Evolutionary conservation across 2,329 filamentous ascomycete genomes (phyloP).

Genomic region (Paraphoma sp.): DNA sequence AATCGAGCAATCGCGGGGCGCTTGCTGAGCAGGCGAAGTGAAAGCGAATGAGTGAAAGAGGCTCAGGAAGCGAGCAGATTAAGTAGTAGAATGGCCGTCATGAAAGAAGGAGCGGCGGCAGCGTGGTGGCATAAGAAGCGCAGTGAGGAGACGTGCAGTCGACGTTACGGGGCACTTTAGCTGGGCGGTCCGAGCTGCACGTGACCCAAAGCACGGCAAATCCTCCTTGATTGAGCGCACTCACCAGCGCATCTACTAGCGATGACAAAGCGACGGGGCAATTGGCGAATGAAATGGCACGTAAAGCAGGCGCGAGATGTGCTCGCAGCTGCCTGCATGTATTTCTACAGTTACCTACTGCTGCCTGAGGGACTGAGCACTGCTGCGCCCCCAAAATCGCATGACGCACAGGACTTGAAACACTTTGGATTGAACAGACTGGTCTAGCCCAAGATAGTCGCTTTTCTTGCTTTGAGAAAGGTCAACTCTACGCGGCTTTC

Average conservation of each 20-base stretch:
- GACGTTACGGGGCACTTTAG: neutral
- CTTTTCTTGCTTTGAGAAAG: neutral
- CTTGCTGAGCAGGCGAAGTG: slow-evolving; percentile 10
- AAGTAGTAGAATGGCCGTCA: slow-evolving; percentile 41
- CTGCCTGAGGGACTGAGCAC: slow-evolving; percentile 34
- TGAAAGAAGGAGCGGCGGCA: slow-evolving; percentile 33
- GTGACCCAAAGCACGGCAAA: slow-evolving; percentile 3
- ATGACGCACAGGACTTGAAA: slow-evolving; percentile 15
- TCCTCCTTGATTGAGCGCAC: slow-evolving; percentile 5
- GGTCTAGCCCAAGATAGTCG: slow-evolving; percentile 10
- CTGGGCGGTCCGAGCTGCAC: neutral
- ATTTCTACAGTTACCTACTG: slow-evolving; percentile 37
- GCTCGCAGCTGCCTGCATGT: slow-evolving; percentile 22
- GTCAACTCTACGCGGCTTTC: slow-evolving; percentile 3
- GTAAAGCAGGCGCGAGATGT: slow-evolving; percentile 5
- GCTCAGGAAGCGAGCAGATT: slow-evolving; percentile 36
- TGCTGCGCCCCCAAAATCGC: slow-evolving; percentile 21
- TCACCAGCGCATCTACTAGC: neutral
- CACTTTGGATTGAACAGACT: slow-evolving; percentile 8
- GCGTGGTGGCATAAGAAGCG: slow-evolving; percentile 17
- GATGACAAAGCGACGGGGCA: slow-evolving; percentile 16
- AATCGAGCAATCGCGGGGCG: slow-evolving; percentile 29
- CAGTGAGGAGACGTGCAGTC: slow-evolving; percentile 15
- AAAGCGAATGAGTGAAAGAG: slow-evolving; percentile 26
- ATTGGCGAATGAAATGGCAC: slow-evolving; percentile 19